Conservation (phyloP, 306 rosid genomes). For the Senna siamea region DNA sequence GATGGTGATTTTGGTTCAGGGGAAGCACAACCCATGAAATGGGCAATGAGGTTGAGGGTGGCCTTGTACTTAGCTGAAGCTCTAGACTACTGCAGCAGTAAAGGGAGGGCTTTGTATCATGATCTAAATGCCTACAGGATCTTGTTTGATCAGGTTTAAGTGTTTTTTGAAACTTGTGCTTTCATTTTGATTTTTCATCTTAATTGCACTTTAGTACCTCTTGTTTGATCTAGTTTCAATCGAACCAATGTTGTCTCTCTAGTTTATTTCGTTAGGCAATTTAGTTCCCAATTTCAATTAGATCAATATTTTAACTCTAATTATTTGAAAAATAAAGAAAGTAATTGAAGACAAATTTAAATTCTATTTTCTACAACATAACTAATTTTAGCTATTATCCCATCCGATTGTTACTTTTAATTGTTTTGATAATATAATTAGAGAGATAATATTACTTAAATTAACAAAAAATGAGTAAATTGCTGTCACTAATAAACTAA, state of each 20-base stretch:
- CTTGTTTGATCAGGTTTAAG: slow-evolving; percentile 62
- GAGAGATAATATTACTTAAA: no score
- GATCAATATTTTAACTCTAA: neutral
- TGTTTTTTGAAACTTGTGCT: slow-evolving; percentile 2
- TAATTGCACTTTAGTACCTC: neutral
- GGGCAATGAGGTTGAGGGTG: slow-evolving; percentile 84
- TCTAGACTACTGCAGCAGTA: slow-evolving; percentile 67
- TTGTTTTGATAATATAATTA: no score
- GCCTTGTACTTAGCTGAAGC: slow-evolving; percentile 73
- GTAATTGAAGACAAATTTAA: neutral
- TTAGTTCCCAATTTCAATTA: neutral
- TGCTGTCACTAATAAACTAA: neutral
- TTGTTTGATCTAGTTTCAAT: no score
- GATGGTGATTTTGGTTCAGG: slow-evolving; percentile 42
- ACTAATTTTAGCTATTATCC: no score
- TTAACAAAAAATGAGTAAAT: no score
- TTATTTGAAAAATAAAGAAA: neutral
- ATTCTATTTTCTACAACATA: no score
- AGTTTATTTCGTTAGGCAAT: neutral
- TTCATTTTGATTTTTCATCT: neutral
- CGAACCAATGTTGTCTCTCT: neutral
- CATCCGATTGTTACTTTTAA: no score
- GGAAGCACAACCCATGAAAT: slow-evolving; percentile 73
- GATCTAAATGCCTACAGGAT: slow-evolving; percentile 78
- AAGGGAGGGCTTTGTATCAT: slow-evolving; percentile 71